Evolutionary conservation across 176 grass and related monocot species (phyloP), one percentile per base, ranked within the genome.

Genomic region (Oryza glumipatula): DNA sequence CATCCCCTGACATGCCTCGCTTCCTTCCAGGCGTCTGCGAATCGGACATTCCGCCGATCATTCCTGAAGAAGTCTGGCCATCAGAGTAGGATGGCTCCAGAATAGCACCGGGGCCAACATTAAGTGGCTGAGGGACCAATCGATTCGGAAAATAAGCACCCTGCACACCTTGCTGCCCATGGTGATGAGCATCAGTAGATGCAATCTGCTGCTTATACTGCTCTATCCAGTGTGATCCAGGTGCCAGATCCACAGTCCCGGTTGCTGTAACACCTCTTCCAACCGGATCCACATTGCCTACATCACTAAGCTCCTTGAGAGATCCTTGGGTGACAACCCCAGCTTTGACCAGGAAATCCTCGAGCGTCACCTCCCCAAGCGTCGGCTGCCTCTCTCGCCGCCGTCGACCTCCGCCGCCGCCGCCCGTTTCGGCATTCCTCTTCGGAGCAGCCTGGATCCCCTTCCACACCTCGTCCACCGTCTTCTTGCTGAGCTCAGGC

Each of bases 401-500:
- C 51, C 67, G 54, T 39, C 33, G 68, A 15, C 47, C 28, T 28
- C 28, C 46, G 11, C 73, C 38, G 38, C 38, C 39, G 39, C 39
- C 32, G 47, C 60, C 49, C 48, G 73, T 66, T 4, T 51, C 23
- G 3, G 19, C 64, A 65, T 32, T 75, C 52, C 84, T 84, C 60
- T 86, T 90, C 0, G 88, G 83, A 2, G 28, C 60, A 28, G 86
- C 85, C 72, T 91, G 90, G 73, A 97, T 94, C 75, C 84, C 88
- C 80, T 83, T 95, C 96, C 96, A 98, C 28, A 98, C 96, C 83
- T 98, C 96, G 74, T 95, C 93, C 82, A 98, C 89, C 6, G 93
- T 95, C 86, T 92, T 96, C 86, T 94, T 94, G 89, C 96, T 92
- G 35, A 98, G 89, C 43, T 85, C 89, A 16, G 72, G 84, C 1